Evolutionary conservation across 352 stramenopile species (phyloP).

Genomic region (Phytopythium montanum): DNA sequence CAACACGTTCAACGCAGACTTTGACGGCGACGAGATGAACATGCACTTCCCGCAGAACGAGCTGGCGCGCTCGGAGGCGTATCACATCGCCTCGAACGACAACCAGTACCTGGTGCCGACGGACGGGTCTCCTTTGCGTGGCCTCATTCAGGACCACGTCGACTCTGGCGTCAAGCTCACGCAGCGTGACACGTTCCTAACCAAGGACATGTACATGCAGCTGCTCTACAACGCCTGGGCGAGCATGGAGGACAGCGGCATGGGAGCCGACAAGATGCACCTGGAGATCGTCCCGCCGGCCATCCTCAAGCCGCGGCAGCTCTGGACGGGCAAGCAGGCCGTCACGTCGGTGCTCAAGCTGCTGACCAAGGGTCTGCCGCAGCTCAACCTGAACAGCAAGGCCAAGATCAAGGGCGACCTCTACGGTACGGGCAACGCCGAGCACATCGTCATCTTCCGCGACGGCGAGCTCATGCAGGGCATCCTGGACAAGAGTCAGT

Average conservation of each 20-base stretch:
- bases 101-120: conserved; percentile 98
- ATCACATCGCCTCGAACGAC: conserved; percentile 97
- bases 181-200: conserved; percentile 97
- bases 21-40: conserved; percentile 99
- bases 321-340: conserved; percentile 99
- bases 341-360: conserved; percentile 97
- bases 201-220: conserved; percentile 98
- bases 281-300: conserved; percentile 96
- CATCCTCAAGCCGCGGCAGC: conserved; percentile 95
- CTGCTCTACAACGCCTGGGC: conserved; percentile 95
- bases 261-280: conserved; percentile 79
- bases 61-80: conserved; percentile 95
- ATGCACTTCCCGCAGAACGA: conserved; percentile 99
- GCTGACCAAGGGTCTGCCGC: conserved; percentile 87
- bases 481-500: conserved; percentile 99
- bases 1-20: conserved; percentile 99
- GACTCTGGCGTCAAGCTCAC: conserved; percentile 98
- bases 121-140: conserved; percentile 96
- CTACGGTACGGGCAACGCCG: conserved; percentile 92
- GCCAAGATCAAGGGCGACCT: conserved; percentile 95
- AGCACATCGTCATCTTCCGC: conserved; percentile 96
- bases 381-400: conserved; percentile 93
- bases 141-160: conserved; percentile 99
- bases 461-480: conserved; percentile 96
- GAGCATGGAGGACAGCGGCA: conserved; percentile 93